These are phyloP conservation scores for Suhomyces canberraensis DNA, from an alignment of 805 yeast species.

Conservation along the genomic window DNA sequence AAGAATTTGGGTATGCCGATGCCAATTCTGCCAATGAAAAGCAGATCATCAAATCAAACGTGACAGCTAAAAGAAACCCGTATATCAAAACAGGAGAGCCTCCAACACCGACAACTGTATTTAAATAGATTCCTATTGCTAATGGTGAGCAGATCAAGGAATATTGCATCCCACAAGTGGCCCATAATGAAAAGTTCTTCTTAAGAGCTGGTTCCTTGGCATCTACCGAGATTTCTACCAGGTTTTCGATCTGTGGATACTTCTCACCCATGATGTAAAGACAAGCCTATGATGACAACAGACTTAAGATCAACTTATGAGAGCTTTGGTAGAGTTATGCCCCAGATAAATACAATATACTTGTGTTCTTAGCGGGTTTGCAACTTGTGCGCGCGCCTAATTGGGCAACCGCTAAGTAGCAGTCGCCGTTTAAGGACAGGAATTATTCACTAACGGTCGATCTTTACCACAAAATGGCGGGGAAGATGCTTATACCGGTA, in stretches of 20 bases:
- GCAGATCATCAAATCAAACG: slow-evolving; percentile 16
- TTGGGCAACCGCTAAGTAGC: no score
- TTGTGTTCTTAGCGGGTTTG: no score
- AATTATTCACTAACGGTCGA: no score
- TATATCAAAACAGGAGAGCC: slow-evolving; percentile 20
- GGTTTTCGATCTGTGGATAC: background rate
- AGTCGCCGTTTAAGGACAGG: no score
- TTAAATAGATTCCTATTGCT: slow-evolving; percentile 20
- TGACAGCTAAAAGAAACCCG: slow-evolving; percentile 18
- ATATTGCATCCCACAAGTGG: slow-evolving; percentile 15
- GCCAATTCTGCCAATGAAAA: slow-evolving; percentile 26
- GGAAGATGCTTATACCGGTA: no score
- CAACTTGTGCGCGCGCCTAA: no score
- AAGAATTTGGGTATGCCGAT: slow-evolving; percentile 31
- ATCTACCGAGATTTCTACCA: background rate
- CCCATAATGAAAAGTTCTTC: slow-evolving; percentile 15
- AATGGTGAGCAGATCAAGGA: slow-evolving; percentile 19
- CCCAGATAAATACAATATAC: no score
- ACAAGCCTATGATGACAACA: no score
- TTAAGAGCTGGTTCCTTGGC: slow-evolving; percentile 3
- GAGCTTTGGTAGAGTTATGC: no score
- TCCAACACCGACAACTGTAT: slow-evolving; percentile 21
- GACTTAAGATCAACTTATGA: no score
- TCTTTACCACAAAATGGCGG: no score
- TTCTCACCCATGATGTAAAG: background rate